phyloP scores from a whole-genome alignment of 352 stramenopile genomes.

The Phytophthora idaei region DNA sequence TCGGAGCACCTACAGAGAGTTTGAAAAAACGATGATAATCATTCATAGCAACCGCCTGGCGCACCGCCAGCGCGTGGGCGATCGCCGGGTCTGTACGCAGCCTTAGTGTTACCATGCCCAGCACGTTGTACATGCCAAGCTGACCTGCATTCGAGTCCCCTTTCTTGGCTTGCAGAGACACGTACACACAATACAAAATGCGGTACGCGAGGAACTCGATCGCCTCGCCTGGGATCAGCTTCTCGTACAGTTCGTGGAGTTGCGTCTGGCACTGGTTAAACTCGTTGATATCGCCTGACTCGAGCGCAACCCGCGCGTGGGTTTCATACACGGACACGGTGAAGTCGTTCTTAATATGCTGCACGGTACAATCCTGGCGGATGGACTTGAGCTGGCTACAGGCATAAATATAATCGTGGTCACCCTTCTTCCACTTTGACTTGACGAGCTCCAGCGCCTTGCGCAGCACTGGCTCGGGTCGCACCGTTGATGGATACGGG shows the following conservation, averaged over 20 bases:
- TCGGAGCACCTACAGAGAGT: slow-evolving; percentile 85
- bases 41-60: slow-evolving; percentile 83
- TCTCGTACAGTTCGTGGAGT: slow-evolving; percentile 88
- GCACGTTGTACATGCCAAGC: slow-evolving; percentile 85
- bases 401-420: slow-evolving; percentile 94
- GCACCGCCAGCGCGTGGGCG: slow-evolving; percentile 76
- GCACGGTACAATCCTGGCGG: slow-evolving; percentile 98
- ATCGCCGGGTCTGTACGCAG: slow-evolving; percentile 64
- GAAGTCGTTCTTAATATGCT: slow-evolving; percentile 97
- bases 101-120: slow-evolving; percentile 57
- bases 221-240: slow-evolving; percentile 69
- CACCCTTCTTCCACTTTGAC: slow-evolving; percentile 84
- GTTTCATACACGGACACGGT: slow-evolving; percentile 98
- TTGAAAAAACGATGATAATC: slow-evolving; percentile 91
- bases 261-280: slow-evolving; percentile 96
- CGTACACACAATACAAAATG: slow-evolving; percentile 92
- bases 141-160: slow-evolving; percentile 82
- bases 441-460: slow-evolving; percentile 89
- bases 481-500: slow-evolving; percentile 94
- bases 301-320: slow-evolving; percentile 95
- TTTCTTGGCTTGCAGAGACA: slow-evolving; percentile 89
- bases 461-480: slow-evolving; percentile 92
- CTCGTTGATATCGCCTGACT: slow-evolving; percentile 96
- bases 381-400: slow-evolving; percentile 99
- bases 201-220: slow-evolving; percentile 90